Conservation (phyloP, 2,329 filamentous ascomycete genomes). For the Diaporthe citrichinensis region DNA sequence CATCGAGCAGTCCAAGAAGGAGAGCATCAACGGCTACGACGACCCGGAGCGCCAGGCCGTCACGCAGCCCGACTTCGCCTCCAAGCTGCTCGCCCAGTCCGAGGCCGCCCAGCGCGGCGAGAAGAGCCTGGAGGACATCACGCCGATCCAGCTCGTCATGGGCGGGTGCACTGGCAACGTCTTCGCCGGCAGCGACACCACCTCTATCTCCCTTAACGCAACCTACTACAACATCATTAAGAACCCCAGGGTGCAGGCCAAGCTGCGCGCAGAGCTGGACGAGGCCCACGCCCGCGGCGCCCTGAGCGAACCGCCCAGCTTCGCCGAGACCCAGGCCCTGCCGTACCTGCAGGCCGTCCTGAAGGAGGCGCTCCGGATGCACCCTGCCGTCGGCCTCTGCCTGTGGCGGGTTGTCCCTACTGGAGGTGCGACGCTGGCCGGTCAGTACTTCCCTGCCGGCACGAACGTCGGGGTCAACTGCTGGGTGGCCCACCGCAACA, state of each 20-base stretch:
- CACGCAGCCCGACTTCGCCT: slow-evolving; percentile 53
- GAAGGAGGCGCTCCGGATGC: slow-evolving; percentile 67
- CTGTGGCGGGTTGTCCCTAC: slow-evolving; percentile 63
- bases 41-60: slow-evolving; percentile 18
- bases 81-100: slow-evolving; percentile 57
- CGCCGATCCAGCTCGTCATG: neutral
- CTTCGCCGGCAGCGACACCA: slow-evolving; percentile 60
- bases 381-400: slow-evolving; percentile 62
- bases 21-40: slow-evolving; percentile 15
- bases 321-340: slow-evolving; percentile 56
- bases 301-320: slow-evolving; percentile 45
- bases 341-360: slow-evolving; percentile 68
- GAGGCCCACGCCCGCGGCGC: slow-evolving; percentile 46
- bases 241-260: slow-evolving; percentile 43
- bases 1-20: slow-evolving; percentile 24
- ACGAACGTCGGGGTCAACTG: slow-evolving; percentile 32
- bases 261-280: slow-evolving; percentile 47
- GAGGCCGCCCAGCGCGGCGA: slow-evolving; percentile 54
- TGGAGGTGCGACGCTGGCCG: slow-evolving; percentile 57
- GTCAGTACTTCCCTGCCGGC: slow-evolving; percentile 24
- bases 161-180: slow-evolving; percentile 51
- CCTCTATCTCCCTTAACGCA: slow-evolving; percentile 60
- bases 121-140: slow-evolving; percentile 44
- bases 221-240: slow-evolving; percentile 61
- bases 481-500: slow-evolving; percentile 49